Conservation (phyloP, 1,284 basidiomycete species). For the Flammula alnicola region DNA sequence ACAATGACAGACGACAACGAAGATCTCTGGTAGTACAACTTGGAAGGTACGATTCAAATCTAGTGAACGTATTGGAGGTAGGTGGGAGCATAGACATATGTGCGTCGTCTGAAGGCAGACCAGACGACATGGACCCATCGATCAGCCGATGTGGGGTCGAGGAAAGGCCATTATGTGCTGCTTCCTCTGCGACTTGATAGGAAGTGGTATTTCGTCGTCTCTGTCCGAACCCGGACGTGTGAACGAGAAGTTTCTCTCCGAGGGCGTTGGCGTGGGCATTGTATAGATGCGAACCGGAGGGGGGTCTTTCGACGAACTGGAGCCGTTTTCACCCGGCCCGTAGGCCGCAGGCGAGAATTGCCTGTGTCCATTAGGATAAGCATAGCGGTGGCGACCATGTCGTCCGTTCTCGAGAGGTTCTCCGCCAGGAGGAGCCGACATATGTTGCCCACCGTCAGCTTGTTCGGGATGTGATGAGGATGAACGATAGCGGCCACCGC, state of each 20-base stretch:
- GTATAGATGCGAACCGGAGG: conserved; percentile 13
- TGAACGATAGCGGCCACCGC: no score
- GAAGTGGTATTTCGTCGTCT: conserved; percentile 19
- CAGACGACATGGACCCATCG: no score
- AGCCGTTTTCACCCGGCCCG: no score
- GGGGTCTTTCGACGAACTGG: no score
- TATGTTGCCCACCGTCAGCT: neutral
- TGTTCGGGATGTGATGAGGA: neutral
- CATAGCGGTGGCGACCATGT: neutral
- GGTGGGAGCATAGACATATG: no score
- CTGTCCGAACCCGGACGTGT: conserved; percentile 8
- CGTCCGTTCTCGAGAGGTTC: conserved; percentile 1
- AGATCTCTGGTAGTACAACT: no score
- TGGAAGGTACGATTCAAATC: no score
- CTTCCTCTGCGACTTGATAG: conserved; percentile 26
- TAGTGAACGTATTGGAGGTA: no score
- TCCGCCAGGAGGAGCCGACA: neutral
- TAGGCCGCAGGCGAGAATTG: neutral
- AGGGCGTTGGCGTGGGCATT: conserved; percentile 3
- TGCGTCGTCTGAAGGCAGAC: no score
- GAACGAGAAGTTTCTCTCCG: conserved; percentile 15
- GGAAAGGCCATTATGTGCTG: conserved; percentile 22
- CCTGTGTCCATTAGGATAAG: neutral
- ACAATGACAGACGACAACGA: no score
- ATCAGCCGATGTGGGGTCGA: conserved; percentile 17